Evolutionary conservation across 2,329 filamentous ascomycete species (phyloP).

Genomic region (Monilinia polystroma): DNA sequence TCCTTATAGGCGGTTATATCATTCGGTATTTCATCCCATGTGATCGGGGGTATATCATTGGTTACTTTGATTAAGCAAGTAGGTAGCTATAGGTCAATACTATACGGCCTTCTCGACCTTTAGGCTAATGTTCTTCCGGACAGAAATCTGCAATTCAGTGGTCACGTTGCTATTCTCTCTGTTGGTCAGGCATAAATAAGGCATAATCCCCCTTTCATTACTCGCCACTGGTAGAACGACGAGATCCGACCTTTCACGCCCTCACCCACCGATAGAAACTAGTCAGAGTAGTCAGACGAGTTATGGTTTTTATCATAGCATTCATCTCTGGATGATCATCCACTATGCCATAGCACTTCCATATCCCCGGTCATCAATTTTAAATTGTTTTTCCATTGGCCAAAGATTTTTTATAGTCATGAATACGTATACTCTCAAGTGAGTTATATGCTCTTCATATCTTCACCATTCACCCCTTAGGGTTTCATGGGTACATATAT

Average conservation of each 20-base stretch:
- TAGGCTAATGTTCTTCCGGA: no score
- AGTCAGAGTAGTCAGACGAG: no score
- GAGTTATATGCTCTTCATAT: background rate
- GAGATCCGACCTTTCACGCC: background rate
- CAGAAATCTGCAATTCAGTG: no score
- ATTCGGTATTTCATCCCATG: background rate
- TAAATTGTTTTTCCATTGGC: background rate
- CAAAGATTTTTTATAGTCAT: background rate
- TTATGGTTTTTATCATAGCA: no score
- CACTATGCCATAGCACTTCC: background rate
- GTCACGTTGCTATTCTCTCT: background rate
- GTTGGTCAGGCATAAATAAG: background rate
- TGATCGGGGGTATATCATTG: background rate
- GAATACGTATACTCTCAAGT: background rate
- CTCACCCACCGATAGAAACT: background rate
- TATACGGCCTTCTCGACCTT: no score
- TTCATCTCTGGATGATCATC: no score
- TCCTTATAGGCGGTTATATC: background rate
- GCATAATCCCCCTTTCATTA: no score
- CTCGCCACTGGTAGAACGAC: background rate
- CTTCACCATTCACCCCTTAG: background rate
- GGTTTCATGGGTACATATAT: background rate
- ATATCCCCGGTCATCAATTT: background rate
- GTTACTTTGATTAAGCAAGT: background rate
- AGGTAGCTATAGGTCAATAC: background rate